A percentile compares a stretch with the other conserved stretches of the same genome.
Conservation (phyloP, 345 rosid species). For the Schrenkiella parvula region DNA sequence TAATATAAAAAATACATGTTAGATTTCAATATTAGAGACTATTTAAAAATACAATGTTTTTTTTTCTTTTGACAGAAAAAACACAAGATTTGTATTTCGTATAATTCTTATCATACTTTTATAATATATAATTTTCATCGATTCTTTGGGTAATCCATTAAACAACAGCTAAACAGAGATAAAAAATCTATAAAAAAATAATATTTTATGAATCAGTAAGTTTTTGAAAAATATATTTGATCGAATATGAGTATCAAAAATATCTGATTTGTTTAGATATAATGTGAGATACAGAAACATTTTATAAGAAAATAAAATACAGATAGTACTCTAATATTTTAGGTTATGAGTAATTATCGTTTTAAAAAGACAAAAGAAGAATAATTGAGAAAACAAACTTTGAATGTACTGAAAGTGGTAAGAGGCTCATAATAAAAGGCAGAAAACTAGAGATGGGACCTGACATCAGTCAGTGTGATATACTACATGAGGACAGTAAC, state of each 20-base stretch:
- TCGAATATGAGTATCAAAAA: background rate
- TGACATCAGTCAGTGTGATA: constrained; percentile 23
- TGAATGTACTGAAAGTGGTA: constrained; percentile 4
- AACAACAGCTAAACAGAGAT: background rate
- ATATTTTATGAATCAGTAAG: background rate
- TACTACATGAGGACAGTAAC: constrained; percentile 29
- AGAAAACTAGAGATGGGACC: constrained; percentile 25
- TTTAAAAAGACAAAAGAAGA: too few relatives aligned
- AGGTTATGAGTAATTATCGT: background rate
- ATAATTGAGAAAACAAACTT: too few relatives aligned
- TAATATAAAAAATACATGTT: too few relatives aligned
- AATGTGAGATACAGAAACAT: too few relatives aligned
- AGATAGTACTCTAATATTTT: background rate
- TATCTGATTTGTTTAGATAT: background rate
- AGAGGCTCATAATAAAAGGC: constrained; percentile 11
- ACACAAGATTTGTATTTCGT: too few relatives aligned
- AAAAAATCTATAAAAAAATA: background rate
- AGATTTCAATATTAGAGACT: too few relatives aligned
- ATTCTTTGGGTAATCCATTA: too few relatives aligned
- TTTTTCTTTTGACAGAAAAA: too few relatives aligned
- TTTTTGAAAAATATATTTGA: background rate
- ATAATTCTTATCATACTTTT: too few relatives aligned
- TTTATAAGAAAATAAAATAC: too few relatives aligned
- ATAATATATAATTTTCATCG: too few relatives aligned
- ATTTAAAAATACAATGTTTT: too few relatives aligned